Base-by-base conservation (phyloP, 306 rosid genomes). In the Hippophae gyantsensis region DNA sequence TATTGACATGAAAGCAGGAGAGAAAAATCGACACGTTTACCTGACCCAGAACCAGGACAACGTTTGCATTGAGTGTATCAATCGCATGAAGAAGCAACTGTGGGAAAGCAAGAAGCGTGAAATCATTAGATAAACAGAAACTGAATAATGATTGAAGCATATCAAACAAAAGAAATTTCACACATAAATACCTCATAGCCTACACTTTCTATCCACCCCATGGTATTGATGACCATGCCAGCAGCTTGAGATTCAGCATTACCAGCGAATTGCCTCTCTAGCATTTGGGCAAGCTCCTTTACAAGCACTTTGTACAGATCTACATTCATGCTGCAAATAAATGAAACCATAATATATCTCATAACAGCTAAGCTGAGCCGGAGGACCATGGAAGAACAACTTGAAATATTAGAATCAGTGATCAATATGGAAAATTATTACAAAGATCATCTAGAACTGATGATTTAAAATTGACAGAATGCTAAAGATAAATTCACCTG, bases 171-270 rank as follows among this genome's bases (percentile, higher is more conserved):
- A 26, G 48, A 48, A 42, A 23, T 38, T 32, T 57, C 50, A 38
- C 41, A 58, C 70, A 40, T 63, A 14, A 46, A 53, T 80, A 92
- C 99, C 76, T 92, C 97, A 77, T 92, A 92, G 71, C 99, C 99
- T 43, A 82, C 78, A 69, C 97, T 95, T 69, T 92, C 97, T 62
- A 88, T 88, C 99, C 99, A 92, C 49, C 99, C 99, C 99, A 92
- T 88, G 43, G 99, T 92, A 76, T 92, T 92, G 72, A 92, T 82
- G 59, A 92, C 97, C 97, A 92, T 78, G 49, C 99, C 99, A 10
- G 99, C 85, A 73, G 99, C 96, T 77, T 78, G 82, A 62, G 93
- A 86, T 72, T 92, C 96, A 61, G 86, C 67, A 73, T 78, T 92
- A 65, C 90, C 89, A 63, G 90, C 13, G 74, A 92, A 78, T 61